Evolutionary conservation across 2,329 filamentous ascomycete species (phyloP).

Genomic region (Aplosporella prunicola): DNA sequence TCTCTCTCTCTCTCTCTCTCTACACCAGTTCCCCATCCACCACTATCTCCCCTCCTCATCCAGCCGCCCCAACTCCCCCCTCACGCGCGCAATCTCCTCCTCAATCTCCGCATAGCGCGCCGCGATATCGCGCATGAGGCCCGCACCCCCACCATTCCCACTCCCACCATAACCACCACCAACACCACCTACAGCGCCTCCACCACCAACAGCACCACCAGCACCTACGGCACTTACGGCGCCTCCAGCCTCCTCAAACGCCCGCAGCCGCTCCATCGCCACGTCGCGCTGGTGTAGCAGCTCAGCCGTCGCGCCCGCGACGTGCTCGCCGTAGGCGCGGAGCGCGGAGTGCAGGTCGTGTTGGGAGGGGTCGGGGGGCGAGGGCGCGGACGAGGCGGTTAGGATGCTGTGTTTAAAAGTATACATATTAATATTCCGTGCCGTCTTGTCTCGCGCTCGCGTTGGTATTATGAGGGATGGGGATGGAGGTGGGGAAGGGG

Average conservation of each 20-base stretch:
- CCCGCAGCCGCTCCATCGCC: conserved; percentile 12
- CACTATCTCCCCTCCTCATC: conserved; percentile 15
- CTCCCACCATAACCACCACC: too few species aligned
- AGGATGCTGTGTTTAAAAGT: conserved; percentile 20
- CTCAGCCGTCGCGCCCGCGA: conserved; percentile 21
- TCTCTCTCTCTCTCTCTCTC: too few species aligned
- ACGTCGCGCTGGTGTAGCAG: conserved; percentile 20
- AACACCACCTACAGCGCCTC: too few species aligned
- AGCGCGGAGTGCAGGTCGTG: conserved; percentile 24
- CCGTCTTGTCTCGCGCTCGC: not conserved
- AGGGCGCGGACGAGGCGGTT: conserved; percentile 20
- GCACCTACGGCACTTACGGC: too few species aligned
- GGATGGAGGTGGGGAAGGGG: not conserved
- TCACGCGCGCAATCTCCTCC: conserved; percentile 25
- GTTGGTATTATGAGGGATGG: not conserved
- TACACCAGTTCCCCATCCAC: not conserved
- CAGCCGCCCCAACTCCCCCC: conserved; percentile 21
- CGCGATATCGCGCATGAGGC: conserved; percentile 31
- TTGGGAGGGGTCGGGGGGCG: too few species aligned
- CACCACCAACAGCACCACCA: too few species aligned
- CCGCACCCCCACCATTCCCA: conserved; percentile 22
- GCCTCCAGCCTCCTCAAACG: conserved; percentile 20
- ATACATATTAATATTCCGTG: not conserved
- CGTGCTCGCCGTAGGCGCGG: conserved; percentile 21
- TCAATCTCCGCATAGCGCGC: conserved; percentile 28